Evolutionary conservation across 441 rosid genomes (phyloP).

Genomic region (Jatropha multifida): DNA sequence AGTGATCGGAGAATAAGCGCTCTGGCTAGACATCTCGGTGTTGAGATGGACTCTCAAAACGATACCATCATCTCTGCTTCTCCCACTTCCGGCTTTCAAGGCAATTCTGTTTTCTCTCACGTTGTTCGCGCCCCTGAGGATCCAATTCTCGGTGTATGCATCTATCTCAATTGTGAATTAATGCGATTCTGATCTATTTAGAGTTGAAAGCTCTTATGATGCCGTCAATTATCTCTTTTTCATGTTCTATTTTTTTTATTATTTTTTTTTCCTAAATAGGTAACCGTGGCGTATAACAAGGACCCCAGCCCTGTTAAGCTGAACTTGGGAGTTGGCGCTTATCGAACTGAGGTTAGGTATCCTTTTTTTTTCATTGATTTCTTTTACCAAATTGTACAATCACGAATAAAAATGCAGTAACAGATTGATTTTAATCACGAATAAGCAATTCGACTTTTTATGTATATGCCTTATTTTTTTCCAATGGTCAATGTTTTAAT

Average conservation of each 20-base stretch:
- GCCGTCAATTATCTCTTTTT: background rate
- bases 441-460: background rate
- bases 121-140: constrained; percentile 91
- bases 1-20: constrained; percentile 67
- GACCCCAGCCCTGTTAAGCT: constrained; percentile 88
- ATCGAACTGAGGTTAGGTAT: constrained; percentile 73
- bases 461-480: background rate
- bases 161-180: background rate
- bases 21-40: constrained; percentile 55
- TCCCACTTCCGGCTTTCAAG: constrained; percentile 45
- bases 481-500: background rate
- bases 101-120: constrained; percentile 79
- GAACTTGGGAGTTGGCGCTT: constrained; percentile 97
- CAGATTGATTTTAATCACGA: too few relatives aligned
- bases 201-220: background rate
- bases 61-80: constrained; percentile 39
- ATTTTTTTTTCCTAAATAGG: constrained; percentile 31
- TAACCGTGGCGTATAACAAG: constrained; percentile 89
- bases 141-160: constrained; percentile 83
- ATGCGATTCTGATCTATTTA: background rate
- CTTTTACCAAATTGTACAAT: background rate
- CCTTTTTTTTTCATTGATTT: background rate
- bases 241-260: background rate
- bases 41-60: constrained; percentile 24
- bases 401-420: too few relatives aligned